Base-by-base conservation (phyloP, 768 basidiomycete species). In the Tulasnella sp. region DNA sequence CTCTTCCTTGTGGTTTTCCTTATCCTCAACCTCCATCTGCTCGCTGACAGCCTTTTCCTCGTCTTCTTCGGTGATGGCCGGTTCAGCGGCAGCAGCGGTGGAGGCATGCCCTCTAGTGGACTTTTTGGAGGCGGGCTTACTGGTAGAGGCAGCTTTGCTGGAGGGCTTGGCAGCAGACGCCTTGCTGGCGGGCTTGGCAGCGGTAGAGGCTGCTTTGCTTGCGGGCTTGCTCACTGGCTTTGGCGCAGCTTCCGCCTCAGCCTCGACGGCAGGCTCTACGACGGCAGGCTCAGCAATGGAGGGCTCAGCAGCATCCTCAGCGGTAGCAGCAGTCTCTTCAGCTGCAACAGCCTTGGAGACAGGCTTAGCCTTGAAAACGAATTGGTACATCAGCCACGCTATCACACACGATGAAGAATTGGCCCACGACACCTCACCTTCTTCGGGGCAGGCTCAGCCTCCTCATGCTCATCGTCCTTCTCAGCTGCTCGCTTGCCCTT, bases 401-500 rank as follows among this genome's bases (percentile, higher is more conserved):
- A 60, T 49, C 57, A 44, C 48, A 60, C 38, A 42, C 19, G n/a
- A 45, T 24, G 22, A 25, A 62, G n/a, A 41, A 24, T 25, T 5
- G 17, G 34, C 8, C 29, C 3, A 62, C 48, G 22, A 50, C n/a
- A 27, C 22, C 11, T 24, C 49, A 63, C 63, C 61, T 64, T 64
- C 44, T 64, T 64, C 27, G 62, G 48, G 25, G 58, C 58, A 22
- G 63, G 63, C 49, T 64, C 63, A 29, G 53, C 63, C 17, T 53
- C 34, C n/a, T 27, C 38, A 29, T 29, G 30, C 25, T 62, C 62
- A 44, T 24, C 62, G n/a, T 52, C 67, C 9, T 55, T 61, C 38
- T 65, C 73, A 48, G 63, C 72, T 4, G 68, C 70, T 65, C 65
- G 66, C 66, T 67, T 65, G 34, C 34, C 34, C 15, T 38, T 38